phyloP scores from a whole-genome alignment of 2,329 filamentous ascomycete species.

The Chrysosporium queenslandicum region DNA sequence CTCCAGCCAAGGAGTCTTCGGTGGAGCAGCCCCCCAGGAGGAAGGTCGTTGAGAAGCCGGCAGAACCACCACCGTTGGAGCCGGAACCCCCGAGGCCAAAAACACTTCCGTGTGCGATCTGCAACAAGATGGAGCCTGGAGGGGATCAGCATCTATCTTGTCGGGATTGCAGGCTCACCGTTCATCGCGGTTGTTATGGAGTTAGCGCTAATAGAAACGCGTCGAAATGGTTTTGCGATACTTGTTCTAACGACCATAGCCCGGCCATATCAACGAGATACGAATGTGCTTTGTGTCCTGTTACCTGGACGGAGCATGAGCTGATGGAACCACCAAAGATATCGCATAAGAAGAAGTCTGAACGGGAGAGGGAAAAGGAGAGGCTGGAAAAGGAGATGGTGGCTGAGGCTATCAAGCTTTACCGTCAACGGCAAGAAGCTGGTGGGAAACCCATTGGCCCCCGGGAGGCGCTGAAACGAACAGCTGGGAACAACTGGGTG shows the following conservation, averaged over 20 bases:
- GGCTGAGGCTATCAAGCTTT: slow-evolving; percentile 67
- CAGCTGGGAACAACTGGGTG: slow-evolving; percentile 95
- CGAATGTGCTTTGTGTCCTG: slow-evolving; percentile 82
- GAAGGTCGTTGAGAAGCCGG: slow-evolving; percentile 46
- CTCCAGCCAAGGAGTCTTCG: slow-evolving; percentile 36
- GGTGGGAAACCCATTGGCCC: slow-evolving; percentile 73
- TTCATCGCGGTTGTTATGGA: slow-evolving; percentile 91
- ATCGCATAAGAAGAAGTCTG: slow-evolving; percentile 77
- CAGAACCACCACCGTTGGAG: slow-evolving; percentile 50
- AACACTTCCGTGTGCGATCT: slow-evolving; percentile 75
- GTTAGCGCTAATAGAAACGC: slow-evolving; percentile 57
- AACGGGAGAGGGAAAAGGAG: slow-evolving; percentile 84
- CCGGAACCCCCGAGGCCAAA: slow-evolving; percentile 72
- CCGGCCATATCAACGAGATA: slow-evolving; percentile 89
- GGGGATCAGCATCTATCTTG: slow-evolving; percentile 68
- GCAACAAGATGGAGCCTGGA: slow-evolving; percentile 59
- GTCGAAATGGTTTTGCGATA: slow-evolving; percentile 88
- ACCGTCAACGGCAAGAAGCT: slow-evolving; percentile 71
- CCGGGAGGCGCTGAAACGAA: slow-evolving; percentile 84
- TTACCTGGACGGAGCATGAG: slow-evolving; percentile 70
- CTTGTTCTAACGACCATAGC: slow-evolving; percentile 87
- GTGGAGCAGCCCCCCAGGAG: slow-evolving; percentile 49
- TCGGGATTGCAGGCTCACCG: slow-evolving; percentile 77
- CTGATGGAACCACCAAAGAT: slow-evolving; percentile 73
- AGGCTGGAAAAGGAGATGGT: slow-evolving; percentile 74